Conservation (phyloP, 2,329 filamentous ascomycete species). For the Chaetomiaceae sp. region DNA sequence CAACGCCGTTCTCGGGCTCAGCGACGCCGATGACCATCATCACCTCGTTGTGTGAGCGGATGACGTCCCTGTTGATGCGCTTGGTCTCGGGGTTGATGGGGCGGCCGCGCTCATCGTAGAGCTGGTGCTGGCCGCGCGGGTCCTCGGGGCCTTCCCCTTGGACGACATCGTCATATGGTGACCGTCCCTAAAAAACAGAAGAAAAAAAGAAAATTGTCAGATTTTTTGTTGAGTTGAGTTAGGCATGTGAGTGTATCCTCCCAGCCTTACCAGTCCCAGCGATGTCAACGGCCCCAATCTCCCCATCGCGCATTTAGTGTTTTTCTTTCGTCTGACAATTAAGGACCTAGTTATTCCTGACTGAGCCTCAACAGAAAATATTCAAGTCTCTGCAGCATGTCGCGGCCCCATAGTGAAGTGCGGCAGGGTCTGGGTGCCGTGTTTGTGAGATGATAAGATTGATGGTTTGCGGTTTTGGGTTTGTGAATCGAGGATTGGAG, state of each 20-base stretch:
- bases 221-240: no score
- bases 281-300: constrained; percentile 53
- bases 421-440: no score
- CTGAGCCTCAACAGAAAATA: background rate
- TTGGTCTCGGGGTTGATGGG: constrained; percentile 52
- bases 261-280: constrained; percentile 46
- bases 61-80: constrained; percentile 51
- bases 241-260: background rate
- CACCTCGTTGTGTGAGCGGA: constrained; percentile 58
- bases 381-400: background rate
- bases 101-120: constrained; percentile 52
- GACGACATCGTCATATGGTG: constrained; percentile 55
- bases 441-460: background rate
- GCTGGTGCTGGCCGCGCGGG: constrained; percentile 39
- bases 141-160: constrained; percentile 43
- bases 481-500: no score
- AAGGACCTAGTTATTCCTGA: background rate
- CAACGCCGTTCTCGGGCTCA: constrained; percentile 47
- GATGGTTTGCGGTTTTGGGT: no score
- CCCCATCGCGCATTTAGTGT: constrained; percentile 42
- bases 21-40: constrained; percentile 60
- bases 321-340: no score
- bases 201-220: no score
- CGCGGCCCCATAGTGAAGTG: background rate
- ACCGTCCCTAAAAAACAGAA: constrained; percentile 54